Percentiles rank a stretch among this genome's conserved stretches.
These are phyloP conservation scores for Helichrysum umbraculigerum DNA, from an alignment of 129 eudicot species.

Conservation along the genomic window DNA sequence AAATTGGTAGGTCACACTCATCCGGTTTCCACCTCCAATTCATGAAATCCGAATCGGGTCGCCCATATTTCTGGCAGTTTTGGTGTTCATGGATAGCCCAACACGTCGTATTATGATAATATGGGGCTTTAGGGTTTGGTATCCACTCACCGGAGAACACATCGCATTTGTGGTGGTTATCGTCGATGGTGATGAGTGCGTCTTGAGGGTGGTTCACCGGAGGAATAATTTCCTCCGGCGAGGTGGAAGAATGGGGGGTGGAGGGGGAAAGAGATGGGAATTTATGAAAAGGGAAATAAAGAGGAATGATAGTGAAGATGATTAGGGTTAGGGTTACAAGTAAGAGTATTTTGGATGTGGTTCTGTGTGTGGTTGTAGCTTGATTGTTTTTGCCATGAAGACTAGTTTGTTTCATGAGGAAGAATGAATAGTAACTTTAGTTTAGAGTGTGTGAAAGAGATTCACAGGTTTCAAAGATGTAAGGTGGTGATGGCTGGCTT, in stretches of 20 bases:
- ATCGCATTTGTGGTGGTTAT: slow-evolving; percentile 53
- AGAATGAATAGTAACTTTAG: slow-evolving; percentile 15
- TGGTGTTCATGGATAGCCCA: slow-evolving; percentile 84
- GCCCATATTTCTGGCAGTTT: slow-evolving; percentile 68
- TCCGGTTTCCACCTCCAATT: slow-evolving; percentile 82
- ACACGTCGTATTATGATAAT: slow-evolving; percentile 67
- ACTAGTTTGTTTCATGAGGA: slow-evolving; percentile 32
- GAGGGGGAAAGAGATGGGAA: slow-evolving; percentile 27
- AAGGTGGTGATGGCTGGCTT: slow-evolving; percentile 13
- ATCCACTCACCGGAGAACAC: slow-evolving; percentile 77
- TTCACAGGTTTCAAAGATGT: slow-evolving; percentile 16
- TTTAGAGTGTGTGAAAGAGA: slow-evolving; percentile 15
- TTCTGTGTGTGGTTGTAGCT: slow-evolving; percentile 3
- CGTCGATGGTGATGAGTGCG: slow-evolving; percentile 26
- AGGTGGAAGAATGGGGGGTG: slow-evolving; percentile 8
- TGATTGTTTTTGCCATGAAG: slow-evolving; percentile 32
- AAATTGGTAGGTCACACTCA: slow-evolving; percentile 58
- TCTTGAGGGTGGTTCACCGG: slow-evolving; percentile 6
- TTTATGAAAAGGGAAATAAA: slow-evolving; percentile 36
- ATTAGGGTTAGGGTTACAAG: slow-evolving; percentile 40
- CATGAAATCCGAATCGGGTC: slow-evolving; percentile 59
- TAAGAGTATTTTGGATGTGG: slow-evolving; percentile 30
- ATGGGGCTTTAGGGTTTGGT: slow-evolving; percentile 65
- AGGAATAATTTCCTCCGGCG: slow-evolving; percentile 1
- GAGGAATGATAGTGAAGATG: slow-evolving; percentile 36